Base-by-base conservation (phyloP, 257 asterid species). In the Nicotiana benthamiana region DNA sequence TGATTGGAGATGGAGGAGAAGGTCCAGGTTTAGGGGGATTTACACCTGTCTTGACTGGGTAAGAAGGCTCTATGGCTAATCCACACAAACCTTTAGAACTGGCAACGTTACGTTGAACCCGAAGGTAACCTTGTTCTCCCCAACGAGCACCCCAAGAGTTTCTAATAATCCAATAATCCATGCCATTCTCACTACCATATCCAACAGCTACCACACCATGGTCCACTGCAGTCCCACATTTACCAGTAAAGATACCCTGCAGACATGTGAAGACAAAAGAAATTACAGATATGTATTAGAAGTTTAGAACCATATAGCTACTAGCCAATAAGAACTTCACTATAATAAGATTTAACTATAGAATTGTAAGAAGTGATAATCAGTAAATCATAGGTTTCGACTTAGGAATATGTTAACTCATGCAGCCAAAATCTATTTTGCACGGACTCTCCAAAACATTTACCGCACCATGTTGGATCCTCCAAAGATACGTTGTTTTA, bases 11-110 rank as follows among this genome's bases (percentile, higher is more conserved):
- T 34, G 94, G 94, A 74, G 95, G 95, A 83, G 93, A 87, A 11
- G 93, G 94, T 2, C 90, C 83, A 0, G 94, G 94, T 75, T 83
- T 86, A 0, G 93, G 94, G 57, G 94, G 95, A 30, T 91, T 91
- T 17, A 54, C 63, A 4, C 93, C 87, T 0, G 86, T 80, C 79
- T 91, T 89, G 54, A 67, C 83, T 3, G 95, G 89, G 83, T 89
- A 91, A 26, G 95, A 91, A 24, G 93, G 88, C 87, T 90, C 94
- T 12, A 85, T 43, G 0, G 92, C 92, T 3, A 90, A 85, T 10
- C 94, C 94, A 72, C 94, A 90, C 0, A 86, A 81, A 24, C 94
- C 92, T 0, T 80, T 9, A 79, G 72, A 74, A 1, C 81, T 75
- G 2, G 64, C 82, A 18, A 89, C 77, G 9, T 90, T 90, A 26